Evolutionary conservation across 1,284 basidiomycete genomes (phyloP), one percentile per base, ranked within the genome.

Genomic region (Ceratobasidium sp.): DNA sequence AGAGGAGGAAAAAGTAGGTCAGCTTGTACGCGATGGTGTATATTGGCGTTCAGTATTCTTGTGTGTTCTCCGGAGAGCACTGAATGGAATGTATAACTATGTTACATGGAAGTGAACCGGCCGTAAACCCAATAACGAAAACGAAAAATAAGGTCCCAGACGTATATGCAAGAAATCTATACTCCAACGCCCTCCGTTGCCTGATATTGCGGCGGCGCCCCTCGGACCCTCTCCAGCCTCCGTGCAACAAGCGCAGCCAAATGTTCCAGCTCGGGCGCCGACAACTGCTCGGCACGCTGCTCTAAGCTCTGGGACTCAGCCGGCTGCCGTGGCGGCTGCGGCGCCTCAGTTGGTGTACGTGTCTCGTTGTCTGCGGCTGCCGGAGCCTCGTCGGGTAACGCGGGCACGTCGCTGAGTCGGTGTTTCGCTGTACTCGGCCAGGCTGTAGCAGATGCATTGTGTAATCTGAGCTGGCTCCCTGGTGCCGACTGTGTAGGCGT

Each of bases 231-330:
- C 31, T 69, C 66, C 5, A 69, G 27, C 24, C 66, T 41, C 22
- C 66, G 51, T 8, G 51, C 66, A 33, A 69, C 66, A 19, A 69
- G 36, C 1, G 66, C 66, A 6, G 66, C 66, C 7, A 69, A 44
- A 27, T 41, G 33, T 31, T 69, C 66, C 36, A 69, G n/a, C 54
- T 69, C 66, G 44, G 51, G 66, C 14, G 53, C 53, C 2, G 66
- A 69, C 41, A 69, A 57, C 66, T 69, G 51, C 29, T 69, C 66
- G 3, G 66, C 54, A 15, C 66, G 66, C 31, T 69, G 66, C 41
- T 69, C 66, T 7, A 69, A n/a, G 24, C 24, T 31, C 45, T 64
- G 62, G 27, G 24, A 11, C 19, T 44, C 31, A 27, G 41, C 24
- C 11, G 56, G 29, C 27, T 17, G 56, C 8, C 33, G 56, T n/a